These are phyloP conservation scores for Eucalyptus fibrosa DNA, from an alignment of 345 rosid genomes.

Conservation along the genomic window DNA sequence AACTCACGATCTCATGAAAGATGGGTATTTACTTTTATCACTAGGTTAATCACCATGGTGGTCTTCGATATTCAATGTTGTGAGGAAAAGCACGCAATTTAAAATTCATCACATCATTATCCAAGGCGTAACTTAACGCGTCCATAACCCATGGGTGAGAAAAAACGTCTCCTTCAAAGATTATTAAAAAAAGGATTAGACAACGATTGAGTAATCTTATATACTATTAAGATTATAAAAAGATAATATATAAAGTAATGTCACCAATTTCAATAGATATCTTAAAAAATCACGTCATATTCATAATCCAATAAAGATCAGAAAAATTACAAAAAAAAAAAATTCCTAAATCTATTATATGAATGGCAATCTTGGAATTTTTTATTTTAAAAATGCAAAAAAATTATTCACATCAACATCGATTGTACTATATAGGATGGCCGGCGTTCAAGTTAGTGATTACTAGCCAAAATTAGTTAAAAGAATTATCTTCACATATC, in stretches of 20 bases:
- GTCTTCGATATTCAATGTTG: background rate
- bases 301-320: background rate
- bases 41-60: background rate
- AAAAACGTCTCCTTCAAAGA: background rate
- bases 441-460: fast-evolving
- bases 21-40: background rate
- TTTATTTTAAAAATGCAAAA: background rate
- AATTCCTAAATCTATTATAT: background rate
- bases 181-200: background rate
- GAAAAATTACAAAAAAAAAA: background rate
- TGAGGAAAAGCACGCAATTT: background rate
- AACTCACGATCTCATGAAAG: background rate
- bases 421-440: fast-evolving
- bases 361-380: background rate
- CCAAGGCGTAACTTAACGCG: background rate
- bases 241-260: background rate
- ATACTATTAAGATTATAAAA: background rate
- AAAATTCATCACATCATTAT: background rate
- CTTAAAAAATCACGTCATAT: background rate
- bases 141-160: background rate
- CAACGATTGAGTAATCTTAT: background rate
- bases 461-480: background rate
- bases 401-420: fast-evolving
- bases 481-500: background rate
- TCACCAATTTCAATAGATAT: background rate